Evolutionary conservation across 75 land plant genomes (phyloP).

Genomic region (Larix kaempferi): DNA sequence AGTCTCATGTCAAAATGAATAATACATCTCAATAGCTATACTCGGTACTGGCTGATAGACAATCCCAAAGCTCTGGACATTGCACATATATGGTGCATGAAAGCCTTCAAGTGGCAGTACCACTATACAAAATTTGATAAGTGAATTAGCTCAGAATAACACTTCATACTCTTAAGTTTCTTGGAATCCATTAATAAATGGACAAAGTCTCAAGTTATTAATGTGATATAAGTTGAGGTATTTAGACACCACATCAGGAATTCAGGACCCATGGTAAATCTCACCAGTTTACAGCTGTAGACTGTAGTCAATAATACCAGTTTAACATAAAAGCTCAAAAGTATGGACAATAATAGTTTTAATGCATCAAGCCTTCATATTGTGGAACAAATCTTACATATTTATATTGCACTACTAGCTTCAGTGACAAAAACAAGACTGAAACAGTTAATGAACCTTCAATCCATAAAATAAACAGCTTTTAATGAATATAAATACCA

Average conservation of each 20-base stretch:
- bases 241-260: not conserved
- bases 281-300: not conserved
- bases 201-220: not conserved
- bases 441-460: not conserved
- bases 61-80: too few species aligned
- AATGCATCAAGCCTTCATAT: not conserved
- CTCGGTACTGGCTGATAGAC: too few species aligned
- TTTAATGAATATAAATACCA: not conserved
- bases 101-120: too few species aligned
- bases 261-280: not conserved
- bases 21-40: too few species aligned
- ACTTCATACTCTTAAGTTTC: too few species aligned
- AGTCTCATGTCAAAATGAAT: too few species aligned
- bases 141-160: too few species aligned
- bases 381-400: not conserved
- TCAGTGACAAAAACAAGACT: not conserved
- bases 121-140: too few species aligned
- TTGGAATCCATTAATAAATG: too few species aligned
- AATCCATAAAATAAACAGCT: not conserved
- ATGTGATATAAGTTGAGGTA: not conserved
- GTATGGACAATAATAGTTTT: not conserved
- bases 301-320: not conserved
- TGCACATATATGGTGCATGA: too few species aligned
- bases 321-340: not conserved
- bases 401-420: not conserved